Evolutionary conservation across 164 flowering plant species (phyloP), one percentile per base, ranked within the genome.

Genomic region (Sedum album): DNA sequence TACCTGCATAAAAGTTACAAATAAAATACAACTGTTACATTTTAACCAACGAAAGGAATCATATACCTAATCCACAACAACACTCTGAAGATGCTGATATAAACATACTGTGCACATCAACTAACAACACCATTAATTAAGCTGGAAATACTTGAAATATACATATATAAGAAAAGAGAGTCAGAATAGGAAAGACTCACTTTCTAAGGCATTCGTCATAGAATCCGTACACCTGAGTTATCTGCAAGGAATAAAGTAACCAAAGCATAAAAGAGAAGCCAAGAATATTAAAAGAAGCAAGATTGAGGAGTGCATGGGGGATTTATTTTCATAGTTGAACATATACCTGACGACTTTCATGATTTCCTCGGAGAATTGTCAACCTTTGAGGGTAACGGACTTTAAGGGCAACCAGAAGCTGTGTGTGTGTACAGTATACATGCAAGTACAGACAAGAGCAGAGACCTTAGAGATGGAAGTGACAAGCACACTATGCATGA

Each of bases 171-270:
- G 21, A 51, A n/a, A 51, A n/a, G 2, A 11, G 7, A 13, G 38
- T n/a, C 33, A 30, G 9, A 61, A 17, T 21, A 5, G 26, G 57
- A 44, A 66, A 65, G 70, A 86, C 98, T 90, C 77, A 93, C 98
- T 93, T 93, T 73, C 97, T 83, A 39, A 93, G 82, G 80, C 98
- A 93, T 78, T 93, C 98, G 72, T 93, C 98, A 83, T 90, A 93
- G 73, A 93, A 93, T 18, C 98, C 98, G 83, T 93, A 93, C 63
- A 93, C 98, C 78, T 93, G 98, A 67, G 98, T 93, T 70, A 93
- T 93, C 98, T 93, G 96, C 86, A 84, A 65, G 63, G 55, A 15
- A 21, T 13, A 9, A 67, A 46, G 35, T 21, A 6, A n/a, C 55
- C 33, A 70, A 61, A 72, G 70, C 74, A 72, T 57, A 61, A 35